Conservation (phyloP, 164 flowering plant species). For the Vitis labrusca region DNA sequence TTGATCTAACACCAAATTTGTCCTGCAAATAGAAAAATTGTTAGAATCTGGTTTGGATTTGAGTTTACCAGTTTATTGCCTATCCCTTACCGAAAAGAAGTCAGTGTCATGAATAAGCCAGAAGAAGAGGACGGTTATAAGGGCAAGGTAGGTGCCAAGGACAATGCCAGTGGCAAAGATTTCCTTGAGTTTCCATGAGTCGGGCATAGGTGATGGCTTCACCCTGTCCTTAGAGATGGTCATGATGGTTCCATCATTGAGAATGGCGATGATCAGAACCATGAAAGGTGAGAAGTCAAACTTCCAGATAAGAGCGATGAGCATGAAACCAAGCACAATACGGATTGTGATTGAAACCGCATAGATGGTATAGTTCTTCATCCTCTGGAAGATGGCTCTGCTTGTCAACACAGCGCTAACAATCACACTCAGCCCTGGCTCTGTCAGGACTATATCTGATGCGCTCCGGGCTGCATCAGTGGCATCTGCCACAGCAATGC, state of each 20-base stretch:
- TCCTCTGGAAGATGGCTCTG: constrained; percentile 92
- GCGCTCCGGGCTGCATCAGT: constrained; percentile 92
- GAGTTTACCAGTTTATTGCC: not conserved
- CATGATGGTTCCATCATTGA: constrained; percentile 94
- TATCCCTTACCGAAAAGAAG: constrained; percentile 61
- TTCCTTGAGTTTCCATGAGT: constrained; percentile 81
- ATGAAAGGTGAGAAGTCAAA: constrained; percentile 96
- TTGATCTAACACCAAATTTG: constrained; percentile 48
- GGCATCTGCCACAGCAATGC: constrained; percentile 91
- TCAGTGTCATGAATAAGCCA: constrained; percentile 47
- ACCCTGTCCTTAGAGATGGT: constrained; percentile 93
- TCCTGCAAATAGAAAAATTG: constrained; percentile 29
- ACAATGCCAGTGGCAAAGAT: constrained; percentile 75
- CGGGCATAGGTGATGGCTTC: constrained; percentile 90
- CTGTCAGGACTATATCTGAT: constrained; percentile 84
- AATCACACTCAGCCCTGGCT: constrained; percentile 87
- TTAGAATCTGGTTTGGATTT: not conserved
- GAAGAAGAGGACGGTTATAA: constrained; percentile 67
- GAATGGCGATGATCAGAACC: constrained; percentile 80
- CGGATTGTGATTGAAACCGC: constrained; percentile 94
- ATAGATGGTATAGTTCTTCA: constrained; percentile 94
- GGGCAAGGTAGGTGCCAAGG: constrained; percentile 69
- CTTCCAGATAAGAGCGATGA: constrained; percentile 78
- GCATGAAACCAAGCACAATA: constrained; percentile 82
- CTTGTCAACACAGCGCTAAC: constrained; percentile 84